Percentiles rank a stretch among this genome's conserved stretches.
These are phyloP conservation scores for Hypholoma sublateritium DNA, from an alignment of 768 basidiomycete species.

Conservation along the genomic window DNA sequence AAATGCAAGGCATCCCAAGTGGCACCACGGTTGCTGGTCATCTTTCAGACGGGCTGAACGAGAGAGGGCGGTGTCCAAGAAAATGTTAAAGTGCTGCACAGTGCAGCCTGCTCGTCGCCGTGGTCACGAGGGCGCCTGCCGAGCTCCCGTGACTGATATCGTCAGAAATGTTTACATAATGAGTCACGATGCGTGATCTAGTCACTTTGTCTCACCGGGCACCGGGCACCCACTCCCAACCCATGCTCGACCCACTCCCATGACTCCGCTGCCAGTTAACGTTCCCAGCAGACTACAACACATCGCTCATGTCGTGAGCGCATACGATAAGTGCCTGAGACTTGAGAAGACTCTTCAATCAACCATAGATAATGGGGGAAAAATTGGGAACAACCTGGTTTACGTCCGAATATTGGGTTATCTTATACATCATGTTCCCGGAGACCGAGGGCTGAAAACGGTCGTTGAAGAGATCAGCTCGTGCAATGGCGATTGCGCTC, in stretches of 20 bases:
- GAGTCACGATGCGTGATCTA: too few relatives aligned
- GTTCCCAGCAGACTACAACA: neutral
- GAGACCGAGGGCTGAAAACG: constrained; percentile 10
- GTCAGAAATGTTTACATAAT: too few relatives aligned
- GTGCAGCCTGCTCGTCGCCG: too few relatives aligned
- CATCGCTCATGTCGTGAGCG: constrained; percentile 10
- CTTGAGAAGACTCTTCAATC: constrained; percentile 18
- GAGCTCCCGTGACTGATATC: too few relatives aligned
- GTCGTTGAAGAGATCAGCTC: constrained; percentile 17
- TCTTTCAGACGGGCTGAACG: too few relatives aligned
- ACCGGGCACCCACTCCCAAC: too few relatives aligned
- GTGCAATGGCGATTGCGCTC: neutral
- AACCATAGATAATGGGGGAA: constrained; percentile 5
- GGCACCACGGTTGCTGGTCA: too few relatives aligned
- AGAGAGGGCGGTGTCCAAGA: too few relatives aligned
- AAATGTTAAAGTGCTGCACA: too few relatives aligned
- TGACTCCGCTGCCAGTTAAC: neutral
- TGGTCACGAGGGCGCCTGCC: too few relatives aligned
- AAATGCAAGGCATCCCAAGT: too few relatives aligned
- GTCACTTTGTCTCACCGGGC: too few relatives aligned
- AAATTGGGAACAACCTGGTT: constrained; percentile 17
- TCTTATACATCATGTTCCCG: constrained; percentile 20
- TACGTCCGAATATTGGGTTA: constrained; percentile 24
- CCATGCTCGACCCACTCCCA: neutral
- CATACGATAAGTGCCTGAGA: constrained; percentile 19